Conservation (phyloP, 192 early-diverging fungal species). For the Fimicolochytrium jonesii region DNA sequence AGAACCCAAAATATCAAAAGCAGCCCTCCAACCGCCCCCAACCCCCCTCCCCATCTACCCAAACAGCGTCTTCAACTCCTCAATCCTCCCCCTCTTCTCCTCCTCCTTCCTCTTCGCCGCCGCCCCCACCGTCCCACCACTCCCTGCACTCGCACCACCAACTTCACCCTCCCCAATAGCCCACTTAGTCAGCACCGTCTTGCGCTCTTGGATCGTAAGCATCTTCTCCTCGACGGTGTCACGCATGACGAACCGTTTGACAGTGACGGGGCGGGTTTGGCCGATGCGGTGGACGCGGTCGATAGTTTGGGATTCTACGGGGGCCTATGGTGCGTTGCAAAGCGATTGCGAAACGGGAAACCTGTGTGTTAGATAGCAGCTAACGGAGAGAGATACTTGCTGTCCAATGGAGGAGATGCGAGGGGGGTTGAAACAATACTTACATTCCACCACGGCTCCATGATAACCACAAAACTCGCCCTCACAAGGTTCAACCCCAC, state of each 20-base stretch:
- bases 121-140: background rate
- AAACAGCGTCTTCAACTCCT: conserved; percentile 28
- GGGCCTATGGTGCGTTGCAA: too few relatives aligned
- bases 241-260: conserved; percentile 35
- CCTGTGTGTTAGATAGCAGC: too few relatives aligned
- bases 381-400: too few relatives aligned
- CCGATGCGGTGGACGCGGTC: conserved; percentile 48
- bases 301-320: conserved; percentile 27
- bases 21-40: too few relatives aligned
- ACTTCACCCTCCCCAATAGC: conserved; percentile 10
- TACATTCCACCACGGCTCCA: conserved; percentile 58
- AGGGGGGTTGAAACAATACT: conserved; percentile 42
- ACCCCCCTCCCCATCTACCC: too few relatives aligned
- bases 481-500: conserved; percentile 46
- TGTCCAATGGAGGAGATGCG: too few relatives aligned
- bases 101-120: conserved; percentile 1
- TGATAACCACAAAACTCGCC: conserved; percentile 26
- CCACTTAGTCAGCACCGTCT: conserved; percentile 48
- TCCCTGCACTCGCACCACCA: background rate
- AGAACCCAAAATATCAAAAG: too few relatives aligned
- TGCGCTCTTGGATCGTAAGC: conserved; percentile 71
- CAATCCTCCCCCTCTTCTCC: conserved; percentile 10
- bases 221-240: conserved; percentile 84
- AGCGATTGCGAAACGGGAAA: too few relatives aligned
- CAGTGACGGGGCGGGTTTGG: conserved; percentile 37